Conservation (phyloP, 2,329 filamentous ascomycete species). For the Fusarium agapanthi region DNA sequence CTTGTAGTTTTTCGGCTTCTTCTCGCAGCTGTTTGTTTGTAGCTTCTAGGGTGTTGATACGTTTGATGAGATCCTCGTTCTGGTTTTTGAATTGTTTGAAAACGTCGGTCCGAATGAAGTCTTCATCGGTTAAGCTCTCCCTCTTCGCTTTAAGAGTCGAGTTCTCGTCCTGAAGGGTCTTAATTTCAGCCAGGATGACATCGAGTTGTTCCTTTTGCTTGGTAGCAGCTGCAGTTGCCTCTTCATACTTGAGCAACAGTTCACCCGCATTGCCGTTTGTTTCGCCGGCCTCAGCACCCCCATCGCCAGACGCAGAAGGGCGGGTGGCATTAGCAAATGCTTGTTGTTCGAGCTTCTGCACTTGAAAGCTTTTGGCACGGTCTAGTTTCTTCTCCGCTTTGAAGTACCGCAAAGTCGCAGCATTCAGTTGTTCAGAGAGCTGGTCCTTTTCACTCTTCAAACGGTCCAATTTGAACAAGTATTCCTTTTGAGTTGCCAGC, state of each 20-base stretch:
- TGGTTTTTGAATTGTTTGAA: conserved; percentile 93
- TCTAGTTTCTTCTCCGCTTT: conserved; percentile 96
- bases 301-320: conserved; percentile 49
- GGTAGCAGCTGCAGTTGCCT: conserved; percentile 76
- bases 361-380: conserved; percentile 85
- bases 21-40: conserved; percentile 85
- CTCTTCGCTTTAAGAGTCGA: conserved; percentile 74
- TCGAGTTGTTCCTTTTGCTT: conserved; percentile 93
- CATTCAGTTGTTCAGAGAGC: conserved; percentile 85
- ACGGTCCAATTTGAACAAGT: conserved; percentile 78
- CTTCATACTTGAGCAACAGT: conserved; percentile 78
- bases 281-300: conserved; percentile 63
- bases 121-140: conserved; percentile 84
- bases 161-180: conserved; percentile 78
- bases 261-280: conserved; percentile 68
- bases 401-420: conserved; percentile 89
- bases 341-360: conserved; percentile 91
- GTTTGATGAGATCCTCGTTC: conserved; percentile 91
- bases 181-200: conserved; percentile 79
- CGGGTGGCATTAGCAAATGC: conserved; percentile 75
- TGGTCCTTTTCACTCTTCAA: conserved; percentile 82
- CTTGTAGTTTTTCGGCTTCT: conserved; percentile 84
- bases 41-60: conserved; percentile 90
- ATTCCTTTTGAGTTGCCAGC: conserved; percentile 83
- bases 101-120: conserved; percentile 90